Conservation (phyloP, 139 green algal species). For the Tetraselmis chui region DNA sequence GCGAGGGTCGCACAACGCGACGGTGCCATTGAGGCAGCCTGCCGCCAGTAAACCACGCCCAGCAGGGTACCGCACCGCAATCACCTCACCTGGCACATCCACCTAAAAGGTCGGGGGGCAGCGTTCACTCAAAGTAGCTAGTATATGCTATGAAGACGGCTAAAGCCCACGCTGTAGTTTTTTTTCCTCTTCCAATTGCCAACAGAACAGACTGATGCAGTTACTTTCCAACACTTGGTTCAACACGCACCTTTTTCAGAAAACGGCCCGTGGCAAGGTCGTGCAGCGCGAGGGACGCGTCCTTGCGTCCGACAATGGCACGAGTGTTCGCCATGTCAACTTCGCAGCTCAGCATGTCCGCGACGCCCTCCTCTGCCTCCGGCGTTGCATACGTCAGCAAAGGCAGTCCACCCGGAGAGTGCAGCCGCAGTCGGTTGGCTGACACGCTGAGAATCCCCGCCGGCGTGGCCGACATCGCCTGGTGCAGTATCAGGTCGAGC, state of each 20-base stretch:
- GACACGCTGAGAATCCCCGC: slow-evolving; percentile 18
- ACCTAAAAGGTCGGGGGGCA: slow-evolving; percentile 24
- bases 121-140: slow-evolving; percentile 5
- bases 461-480: slow-evolving; percentile 29
- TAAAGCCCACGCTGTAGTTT: too few relatives aligned
- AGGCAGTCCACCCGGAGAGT: slow-evolving; percentile 24
- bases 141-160: not conserved
- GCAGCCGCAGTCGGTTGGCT: slow-evolving; percentile 22
- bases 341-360: not conserved
- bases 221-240: not conserved
- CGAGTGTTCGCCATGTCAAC: not conserved
- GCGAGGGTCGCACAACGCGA: slow-evolving; percentile 49
- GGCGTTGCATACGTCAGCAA: slow-evolving; percentile 14
- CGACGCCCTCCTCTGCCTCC: slow-evolving; percentile 16
- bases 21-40: slow-evolving; percentile 30
- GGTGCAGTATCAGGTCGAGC: too few relatives aligned
- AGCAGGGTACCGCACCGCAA: slow-evolving; percentile 29
- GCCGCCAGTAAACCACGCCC: slow-evolving; percentile 33
- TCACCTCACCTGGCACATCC: slow-evolving; percentile 25
- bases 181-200: too few relatives aligned
- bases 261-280: not conserved
- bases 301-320: not conserved
- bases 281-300: not conserved
- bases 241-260: slow-evolving; percentile 3
- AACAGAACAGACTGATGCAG: slow-evolving; percentile 1